Evolutionary conservation across 2,329 filamentous ascomycete species (phyloP), one percentile per base, ranked within the genome.

Genomic region (Fusarium hainanense): DNA sequence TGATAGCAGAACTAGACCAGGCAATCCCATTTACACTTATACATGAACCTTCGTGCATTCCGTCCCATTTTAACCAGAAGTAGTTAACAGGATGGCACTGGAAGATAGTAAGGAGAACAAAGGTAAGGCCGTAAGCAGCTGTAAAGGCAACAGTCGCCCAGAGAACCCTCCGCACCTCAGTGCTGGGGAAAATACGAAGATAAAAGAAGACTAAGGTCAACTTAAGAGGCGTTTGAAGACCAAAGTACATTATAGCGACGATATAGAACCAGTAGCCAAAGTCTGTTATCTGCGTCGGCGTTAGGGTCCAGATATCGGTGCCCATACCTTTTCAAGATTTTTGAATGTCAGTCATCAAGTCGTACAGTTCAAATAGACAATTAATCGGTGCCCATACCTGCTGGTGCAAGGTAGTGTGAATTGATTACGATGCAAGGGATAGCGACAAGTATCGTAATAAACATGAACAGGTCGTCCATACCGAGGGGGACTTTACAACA

Each of bases 61-160:
- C 81, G 48, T 85, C 82, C 85, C 87, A 89, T 10, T 76, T 77
- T 0, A 76, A 79, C 88, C 88, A 90, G 72, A 83, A 85, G 59
- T 81, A 83, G 14, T 75, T 75, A 21, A 89, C 77, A 0, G 87
- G 87, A 4, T 69, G 74, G 74, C 87, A 88, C 62, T 87, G 83
- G 40, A 88, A 84, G 16, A 85, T 69, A 18, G 78, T 80, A 18
- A 81, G 73, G 5, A 85, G 58, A 21, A 82, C 59, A 41, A 85
- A 87, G 5, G 75, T 67, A 18, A 82, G 3, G 4, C 83, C 82
- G 52, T 79, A 83, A 3, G 81, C 14, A 9, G 74, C 49, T 52
- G 79, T 80, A 58, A 84, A 77, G n/a, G 69, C 70, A 30, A 85
- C 69, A 0, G 83, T 84, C 20, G 61, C 78, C 76, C 79, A 82